A percentile compares a stretch with the other conserved stretches of the same genome.
Evolutionary conservation across 2,329 filamentous ascomycete genomes (phyloP).

Genomic region (Mariannaea sp.): DNA sequence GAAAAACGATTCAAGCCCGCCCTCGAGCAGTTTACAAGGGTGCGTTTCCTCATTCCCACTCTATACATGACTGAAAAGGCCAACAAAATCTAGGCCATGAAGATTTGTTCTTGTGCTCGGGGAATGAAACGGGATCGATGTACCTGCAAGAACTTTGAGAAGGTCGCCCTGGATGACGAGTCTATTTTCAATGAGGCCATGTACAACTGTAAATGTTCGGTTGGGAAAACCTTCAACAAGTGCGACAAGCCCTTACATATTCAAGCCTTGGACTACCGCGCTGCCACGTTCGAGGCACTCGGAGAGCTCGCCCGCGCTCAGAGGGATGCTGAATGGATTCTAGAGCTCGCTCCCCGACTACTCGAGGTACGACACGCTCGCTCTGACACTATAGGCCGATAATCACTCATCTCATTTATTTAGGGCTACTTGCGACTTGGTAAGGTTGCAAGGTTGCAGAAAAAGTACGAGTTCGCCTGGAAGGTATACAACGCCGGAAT

Average conservation of each 20-base stretch:
- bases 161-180: slow-evolving; percentile 39
- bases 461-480: slow-evolving; percentile 47
- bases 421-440: slow-evolving; percentile 51
- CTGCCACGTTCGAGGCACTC: slow-evolving; percentile 48
- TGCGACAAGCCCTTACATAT: slow-evolving; percentile 47
- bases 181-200: slow-evolving; percentile 51
- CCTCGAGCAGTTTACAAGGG: slow-evolving; percentile 45
- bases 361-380: slow-evolving; percentile 42
- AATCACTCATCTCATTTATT: slow-evolving; percentile 12
- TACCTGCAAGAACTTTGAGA: slow-evolving; percentile 47
- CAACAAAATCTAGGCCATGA: slow-evolving; percentile 43
- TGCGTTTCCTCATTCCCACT: slow-evolving; percentile 21
- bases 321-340: slow-evolving; percentile 49
- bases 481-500: slow-evolving; percentile 48
- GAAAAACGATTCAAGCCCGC: slow-evolving; percentile 43
- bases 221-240: slow-evolving; percentile 46
- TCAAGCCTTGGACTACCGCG: slow-evolving; percentile 48
- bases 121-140: slow-evolving; percentile 45
- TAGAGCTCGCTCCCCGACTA: slow-evolving; percentile 48
- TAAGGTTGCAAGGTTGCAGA: slow-evolving; percentile 46
- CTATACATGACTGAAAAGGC: not conserved
- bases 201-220: slow-evolving; percentile 45
- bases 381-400: not conserved
- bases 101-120: slow-evolving; percentile 42
- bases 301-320: slow-evolving; percentile 45